A percentile compares a stretch with the other conserved stretches of the same genome.
phyloP scores from a whole-genome alignment of 1,284 basidiomycete genomes.

The Leccinum olivaceoglutinosum region DNA sequence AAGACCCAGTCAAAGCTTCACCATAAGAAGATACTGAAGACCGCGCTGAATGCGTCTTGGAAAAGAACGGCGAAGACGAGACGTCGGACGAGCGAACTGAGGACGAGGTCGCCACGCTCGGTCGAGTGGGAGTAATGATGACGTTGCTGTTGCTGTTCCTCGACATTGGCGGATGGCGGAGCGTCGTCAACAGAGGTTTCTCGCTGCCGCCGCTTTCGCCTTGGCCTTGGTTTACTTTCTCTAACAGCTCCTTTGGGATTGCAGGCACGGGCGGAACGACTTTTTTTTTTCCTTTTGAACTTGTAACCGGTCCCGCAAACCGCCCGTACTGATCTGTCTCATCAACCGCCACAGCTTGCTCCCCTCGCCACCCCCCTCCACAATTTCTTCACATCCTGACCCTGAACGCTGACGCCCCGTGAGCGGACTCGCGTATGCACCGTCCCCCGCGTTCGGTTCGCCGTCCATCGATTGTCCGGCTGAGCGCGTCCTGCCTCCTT shows the following conservation, averaged over 20 bases:
- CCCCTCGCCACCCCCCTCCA: slow-evolving; percentile 19
- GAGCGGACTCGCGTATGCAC: slow-evolving; percentile 9
- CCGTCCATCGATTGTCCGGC: slow-evolving; percentile 18
- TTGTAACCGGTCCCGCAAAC: slow-evolving; percentile 52
- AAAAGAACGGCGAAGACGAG: slow-evolving; percentile 47
- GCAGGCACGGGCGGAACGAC: slow-evolving; percentile 53
- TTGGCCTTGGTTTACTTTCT: slow-evolving; percentile 9
- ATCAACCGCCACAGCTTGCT: slow-evolving; percentile 61
- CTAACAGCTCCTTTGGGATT: slow-evolving; percentile 41
- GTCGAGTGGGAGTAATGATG: slow-evolving; percentile 23
- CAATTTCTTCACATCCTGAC: slow-evolving; percentile 8
- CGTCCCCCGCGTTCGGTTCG: not conserved
- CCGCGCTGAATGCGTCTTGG: slow-evolving; percentile 40
- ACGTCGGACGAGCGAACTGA: slow-evolving; percentile 54
- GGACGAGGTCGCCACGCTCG: slow-evolving; percentile 42
- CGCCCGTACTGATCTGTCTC: slow-evolving; percentile 63
- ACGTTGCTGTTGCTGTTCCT: not conserved
- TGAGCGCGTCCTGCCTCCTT: slow-evolving; percentile 12
- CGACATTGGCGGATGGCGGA: not conserved
- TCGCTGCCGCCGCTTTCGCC: slow-evolving; percentile 14
- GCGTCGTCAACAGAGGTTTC: slow-evolving; percentile 9
- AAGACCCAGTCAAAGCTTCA: slow-evolving; percentile 34
- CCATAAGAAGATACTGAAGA: slow-evolving; percentile 57
- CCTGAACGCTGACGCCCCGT: slow-evolving; percentile 5
- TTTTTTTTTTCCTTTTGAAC: slow-evolving; percentile 7